Conservation (phyloP, 768 basidiomycete species). For the Russula foetens region DNA sequence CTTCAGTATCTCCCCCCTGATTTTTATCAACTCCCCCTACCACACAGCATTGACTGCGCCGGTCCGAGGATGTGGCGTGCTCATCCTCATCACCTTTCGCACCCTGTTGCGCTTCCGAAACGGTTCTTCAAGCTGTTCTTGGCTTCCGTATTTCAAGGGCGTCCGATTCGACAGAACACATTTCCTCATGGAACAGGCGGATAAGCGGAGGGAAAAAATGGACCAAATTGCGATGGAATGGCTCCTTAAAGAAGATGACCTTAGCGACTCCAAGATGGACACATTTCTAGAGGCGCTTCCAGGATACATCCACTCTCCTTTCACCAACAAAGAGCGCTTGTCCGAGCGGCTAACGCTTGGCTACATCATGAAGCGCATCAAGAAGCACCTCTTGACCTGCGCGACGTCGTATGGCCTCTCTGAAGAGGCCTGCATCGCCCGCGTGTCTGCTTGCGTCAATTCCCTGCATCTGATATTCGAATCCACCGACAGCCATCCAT, state of each 20-base stretch:
- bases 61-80: neutral
- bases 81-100: neutral
- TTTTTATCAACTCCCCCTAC: slow-evolving; percentile 7
- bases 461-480: slow-evolving; percentile 2
- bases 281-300: slow-evolving; percentile 3
- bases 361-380: neutral
- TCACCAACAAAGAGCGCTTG: neutral
- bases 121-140: too few species aligned
- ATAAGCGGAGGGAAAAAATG: neutral
- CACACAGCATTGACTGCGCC: slow-evolving; percentile 7
- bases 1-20: slow-evolving; percentile 10
- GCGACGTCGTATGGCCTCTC: neutral
- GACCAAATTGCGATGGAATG: slow-evolving; percentile 3
- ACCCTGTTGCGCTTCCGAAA: neutral
- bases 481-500: neutral
- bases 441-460: neutral
- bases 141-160: neutral
- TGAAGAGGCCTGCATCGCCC: neutral
- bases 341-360: neutral
- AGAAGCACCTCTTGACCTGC: slow-evolving; percentile 7
- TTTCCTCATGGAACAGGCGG: neutral
- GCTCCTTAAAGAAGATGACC: slow-evolving; percentile 3
- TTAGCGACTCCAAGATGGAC: slow-evolving; percentile 5
- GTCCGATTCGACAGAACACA: neutral
- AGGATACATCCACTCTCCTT: slow-evolving; percentile 2